phyloP scores from a whole-genome alignment of 1,139 yeast species.

The Suzukiozyma palmioleophila region DNA sequence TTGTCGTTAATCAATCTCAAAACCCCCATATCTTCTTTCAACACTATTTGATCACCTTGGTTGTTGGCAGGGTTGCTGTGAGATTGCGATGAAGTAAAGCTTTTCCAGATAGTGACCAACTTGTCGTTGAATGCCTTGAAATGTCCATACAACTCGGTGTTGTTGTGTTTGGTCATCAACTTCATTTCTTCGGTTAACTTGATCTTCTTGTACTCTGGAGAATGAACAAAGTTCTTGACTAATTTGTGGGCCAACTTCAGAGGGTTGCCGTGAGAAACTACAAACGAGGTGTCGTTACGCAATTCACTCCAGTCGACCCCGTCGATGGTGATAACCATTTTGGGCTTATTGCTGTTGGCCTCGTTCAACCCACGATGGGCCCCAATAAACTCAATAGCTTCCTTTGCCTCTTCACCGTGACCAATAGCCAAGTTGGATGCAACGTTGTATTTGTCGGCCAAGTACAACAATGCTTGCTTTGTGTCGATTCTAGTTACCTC shows the following conservation, averaged over 20 bases:
- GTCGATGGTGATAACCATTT: slow-evolving; percentile 33
- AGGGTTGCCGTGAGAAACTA: neutral
- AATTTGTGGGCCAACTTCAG: slow-evolving; percentile 10
- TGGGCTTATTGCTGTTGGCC: slow-evolving; percentile 16
- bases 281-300: slow-evolving; percentile 4
- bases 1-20: slow-evolving; percentile 37
- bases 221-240: neutral
- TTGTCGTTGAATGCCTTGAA: slow-evolving; percentile 30
- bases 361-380: slow-evolving; percentile 12
- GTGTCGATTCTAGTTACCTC: slow-evolving; percentile 9
- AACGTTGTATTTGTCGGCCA: slow-evolving; percentile 41
- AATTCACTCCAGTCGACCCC: slow-evolving; percentile 33
- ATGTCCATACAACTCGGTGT: slow-evolving; percentile 22
- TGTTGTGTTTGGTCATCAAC: slow-evolving; percentile 20
- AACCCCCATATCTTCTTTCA: slow-evolving; percentile 4
- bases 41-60: slow-evolving; percentile 8
- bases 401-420: slow-evolving; percentile 16
- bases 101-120: slow-evolving; percentile 33
- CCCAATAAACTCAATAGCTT: slow-evolving; percentile 24
- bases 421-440: slow-evolving; percentile 31
- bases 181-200: slow-evolving; percentile 35
- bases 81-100: slow-evolving; percentile 15
- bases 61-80: slow-evolving; percentile 2
- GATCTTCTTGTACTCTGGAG: slow-evolving; percentile 7
- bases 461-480: slow-evolving; percentile 21